A percentile compares a stretch with the other conserved stretches of the same genome.
Conservation (phyloP, 2,329 filamentous ascomycete genomes). For the Aaosphaeria arxii region DNA sequence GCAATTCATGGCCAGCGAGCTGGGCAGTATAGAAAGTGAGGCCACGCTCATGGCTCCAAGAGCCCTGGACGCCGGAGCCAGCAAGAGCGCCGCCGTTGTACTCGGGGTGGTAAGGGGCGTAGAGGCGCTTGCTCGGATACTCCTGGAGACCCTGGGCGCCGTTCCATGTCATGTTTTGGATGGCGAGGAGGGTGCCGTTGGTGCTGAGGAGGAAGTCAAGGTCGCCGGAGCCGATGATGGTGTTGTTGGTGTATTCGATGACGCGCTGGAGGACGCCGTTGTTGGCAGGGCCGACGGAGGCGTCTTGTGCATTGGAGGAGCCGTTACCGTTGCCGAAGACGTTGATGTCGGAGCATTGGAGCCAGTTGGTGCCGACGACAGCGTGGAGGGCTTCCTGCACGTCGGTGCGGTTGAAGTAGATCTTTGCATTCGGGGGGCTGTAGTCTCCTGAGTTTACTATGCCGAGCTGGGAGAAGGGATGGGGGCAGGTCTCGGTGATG, state of each 20-base stretch:
- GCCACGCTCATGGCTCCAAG: constrained; percentile 43
- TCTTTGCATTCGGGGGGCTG: constrained; percentile 34
- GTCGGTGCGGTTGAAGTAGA: constrained; percentile 54
- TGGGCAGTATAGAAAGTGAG: constrained; percentile 45
- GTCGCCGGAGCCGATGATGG: constrained; percentile 48
- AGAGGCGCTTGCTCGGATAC: constrained; percentile 41
- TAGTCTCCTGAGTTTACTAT: constrained; percentile 40
- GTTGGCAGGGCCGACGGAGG: constrained; percentile 37
- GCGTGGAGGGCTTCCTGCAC: constrained; percentile 52
- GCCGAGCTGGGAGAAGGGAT: constrained; percentile 35
- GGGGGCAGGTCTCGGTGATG: constrained; percentile 46
- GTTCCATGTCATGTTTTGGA: constrained; percentile 56
- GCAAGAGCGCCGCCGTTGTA: constrained; percentile 39
- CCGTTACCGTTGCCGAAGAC: constrained; percentile 40
- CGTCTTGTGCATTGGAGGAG: constrained; percentile 25
- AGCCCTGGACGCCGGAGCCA: constrained; percentile 41
- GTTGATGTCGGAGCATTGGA: constrained; percentile 39
- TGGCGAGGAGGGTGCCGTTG: constrained; percentile 51
- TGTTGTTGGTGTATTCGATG: constrained; percentile 52
- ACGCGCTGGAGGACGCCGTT: constrained; percentile 45
- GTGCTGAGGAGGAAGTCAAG: constrained; percentile 50
- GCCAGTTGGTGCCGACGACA: constrained; percentile 41
- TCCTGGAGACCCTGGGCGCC: constrained; percentile 46
- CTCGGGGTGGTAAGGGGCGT: constrained; percentile 44
- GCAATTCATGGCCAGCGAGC: constrained; percentile 43